Evolutionary conservation across 116 monocot species (phyloP).

Genomic region (Posidonia oceanica): DNA sequence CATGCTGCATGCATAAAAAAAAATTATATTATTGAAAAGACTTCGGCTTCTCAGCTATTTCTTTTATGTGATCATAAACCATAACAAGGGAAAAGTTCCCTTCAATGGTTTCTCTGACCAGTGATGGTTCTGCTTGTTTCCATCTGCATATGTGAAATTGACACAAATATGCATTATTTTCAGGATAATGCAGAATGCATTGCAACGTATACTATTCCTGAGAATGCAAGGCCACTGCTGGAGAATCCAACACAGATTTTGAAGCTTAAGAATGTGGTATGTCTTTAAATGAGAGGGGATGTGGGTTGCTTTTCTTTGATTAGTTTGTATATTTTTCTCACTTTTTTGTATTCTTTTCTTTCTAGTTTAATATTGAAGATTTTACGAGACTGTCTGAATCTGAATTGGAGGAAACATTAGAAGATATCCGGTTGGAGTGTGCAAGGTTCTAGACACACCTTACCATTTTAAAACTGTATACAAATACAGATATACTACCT

Average conservation of each 20-base stretch:
- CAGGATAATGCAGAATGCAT: slow-evolving; percentile 1
- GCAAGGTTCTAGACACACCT: slow-evolving; percentile 32
- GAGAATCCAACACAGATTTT: slow-evolving; percentile 50
- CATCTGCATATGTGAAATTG: background rate
- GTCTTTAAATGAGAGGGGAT: background rate
- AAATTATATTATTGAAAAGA: no score
- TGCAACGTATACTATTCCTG: slow-evolving; percentile 55
- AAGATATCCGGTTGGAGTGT: slow-evolving; percentile 86
- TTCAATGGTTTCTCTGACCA: no score
- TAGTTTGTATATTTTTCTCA: background rate
- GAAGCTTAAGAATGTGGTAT: slow-evolving; percentile 85
- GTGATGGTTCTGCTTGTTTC: background rate
- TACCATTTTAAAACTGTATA: background rate
- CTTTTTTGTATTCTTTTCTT: background rate
- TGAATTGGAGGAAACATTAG: slow-evolving; percentile 74
- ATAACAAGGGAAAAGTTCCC: no score
- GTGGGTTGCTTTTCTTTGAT: background rate
- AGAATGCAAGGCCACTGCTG: slow-evolving; percentile 63
- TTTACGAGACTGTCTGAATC: slow-evolving; percentile 32
- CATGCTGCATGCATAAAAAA: no score
- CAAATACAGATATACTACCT: background rate
- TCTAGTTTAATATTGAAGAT: slow-evolving; percentile 54
- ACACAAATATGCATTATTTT: background rate
- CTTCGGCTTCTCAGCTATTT: no score
- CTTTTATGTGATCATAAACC: no score